Percentiles rank a stretch among this genome's conserved stretches.
Evolutionary conservation across 2,329 filamentous ascomycete species (phyloP).

Genomic region (Colletotrichum gloeosporioides): DNA sequence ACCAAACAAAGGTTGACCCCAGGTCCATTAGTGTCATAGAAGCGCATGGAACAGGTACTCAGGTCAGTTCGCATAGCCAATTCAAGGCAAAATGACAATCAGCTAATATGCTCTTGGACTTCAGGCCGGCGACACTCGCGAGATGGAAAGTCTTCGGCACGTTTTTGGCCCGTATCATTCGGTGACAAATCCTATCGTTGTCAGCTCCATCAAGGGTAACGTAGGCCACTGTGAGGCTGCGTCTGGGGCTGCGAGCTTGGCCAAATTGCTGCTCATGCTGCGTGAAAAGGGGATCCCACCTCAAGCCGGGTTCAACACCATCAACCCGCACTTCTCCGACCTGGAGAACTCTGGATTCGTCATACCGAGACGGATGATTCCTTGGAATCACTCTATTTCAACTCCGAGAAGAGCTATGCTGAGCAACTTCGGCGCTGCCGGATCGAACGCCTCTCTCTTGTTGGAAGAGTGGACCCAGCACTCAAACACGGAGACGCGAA

Average conservation of each 20-base stretch:
- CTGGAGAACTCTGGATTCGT: neutral
- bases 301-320: neutral
- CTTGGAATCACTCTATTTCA: neutral
- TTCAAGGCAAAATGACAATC: neutral
- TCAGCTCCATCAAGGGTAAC: neutral
- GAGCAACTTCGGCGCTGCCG: neutral
- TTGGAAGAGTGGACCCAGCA: neutral
- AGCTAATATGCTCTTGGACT: neutral
- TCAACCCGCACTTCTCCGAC: neutral
- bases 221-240: neutral
- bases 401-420: neutral
- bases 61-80: neutral
- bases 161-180: neutral
- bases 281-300: neutral
- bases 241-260: neutral
- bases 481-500: neutral
- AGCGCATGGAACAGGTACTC: neutral
- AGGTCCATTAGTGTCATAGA: neutral
- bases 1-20: neutral
- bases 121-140: neutral
- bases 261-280: neutral
- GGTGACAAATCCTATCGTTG: neutral
- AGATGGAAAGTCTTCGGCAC: neutral
- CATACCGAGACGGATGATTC: neutral
- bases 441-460: neutral